Base-by-base conservation (phyloP, 2,329 filamentous ascomycete genomes). In the Colletotrichum tabaci region DNA sequence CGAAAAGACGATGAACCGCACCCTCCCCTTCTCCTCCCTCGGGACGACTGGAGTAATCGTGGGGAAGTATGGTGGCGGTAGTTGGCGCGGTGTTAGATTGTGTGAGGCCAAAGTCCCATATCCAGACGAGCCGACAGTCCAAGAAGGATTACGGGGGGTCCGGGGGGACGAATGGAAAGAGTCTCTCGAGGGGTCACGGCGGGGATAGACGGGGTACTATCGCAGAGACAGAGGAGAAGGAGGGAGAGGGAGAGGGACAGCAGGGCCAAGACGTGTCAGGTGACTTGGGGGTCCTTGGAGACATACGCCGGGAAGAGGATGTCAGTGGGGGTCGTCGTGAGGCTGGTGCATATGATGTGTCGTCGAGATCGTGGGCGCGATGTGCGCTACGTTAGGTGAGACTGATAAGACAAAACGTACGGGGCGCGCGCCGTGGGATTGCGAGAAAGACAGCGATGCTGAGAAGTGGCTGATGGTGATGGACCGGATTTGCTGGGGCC, bases 281-380 rank as follows among this genome's bases (percentile, higher is more conserved):
- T 73, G 71, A 73, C 66, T 55, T 42, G 67, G 61, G 46, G 62
- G 61, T 65, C 50, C 56, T 68, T 50, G 55, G 61, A 67, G 64
- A 70, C 49, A 56, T 72, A 55, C 46, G 49, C 61, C 61, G 44
- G 70, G 70, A 60, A 55, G 66, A 66, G 65, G 30, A 72, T 52
- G 68, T 64, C 60, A 52, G 68, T 72, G 69, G 72, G 71, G 72
- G 61, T 66, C 64, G 64, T 72, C 38, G 72, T 72, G 72, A 73
- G 69, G 65, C 38, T 65, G 64, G 58, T 44, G 69, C 65, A 60
- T 72, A 72, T 21, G 69, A 55, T 40, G 58, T 63, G 16, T 63
- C 65, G 47, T 58, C 46, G 40, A 47, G 63, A 61, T 62, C 49
- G 56, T 50, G 50, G 65, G 65, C 52, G 65, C 40, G 58, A 63